Base-by-base conservation (phyloP, 805 yeast genomes). In the Grigorovia jiainica region DNA sequence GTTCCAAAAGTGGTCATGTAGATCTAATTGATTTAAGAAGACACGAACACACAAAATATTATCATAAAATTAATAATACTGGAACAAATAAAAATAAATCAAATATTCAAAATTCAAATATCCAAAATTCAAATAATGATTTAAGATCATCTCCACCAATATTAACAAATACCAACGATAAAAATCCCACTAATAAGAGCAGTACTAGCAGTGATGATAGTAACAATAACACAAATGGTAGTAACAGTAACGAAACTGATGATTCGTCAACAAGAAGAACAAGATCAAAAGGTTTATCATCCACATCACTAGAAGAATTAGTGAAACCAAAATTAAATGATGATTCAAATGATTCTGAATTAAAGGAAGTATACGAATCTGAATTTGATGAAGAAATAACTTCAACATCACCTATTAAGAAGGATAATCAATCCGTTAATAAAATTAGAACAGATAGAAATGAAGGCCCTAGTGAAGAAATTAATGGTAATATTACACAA, bases 1-100 rank as follows among this genome's bases (percentile, higher is more conserved):
- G 48, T 15, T 57, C 64, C 10, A 57, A 52, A 8, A 55, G 64
- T 43, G 65, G 66, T 0, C 47, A 46, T 34, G 64, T 62, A 24
- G 56, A 60, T 39, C 43, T 59, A 13, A 55, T 51, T 11, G 49
- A 50, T 11, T 42, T 60, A 23, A 54, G 53, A 40, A 51, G 53
- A 34, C 53, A 52, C 38, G 56, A 55, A 34, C 50, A 57, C 36
- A 49, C 57, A 1, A 45, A 48, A 7, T 55, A 54, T 42, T 60
- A 57, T 37, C 50, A 52, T 37, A 52, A 48, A 38, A 48, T 53
- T 5, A 55, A 47, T 39, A 45, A 45, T 19, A 33, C 35, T 27
- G 43, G 24, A 17, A n/a, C 37, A 11, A 33, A 23, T 17, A 32
- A 19, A 16, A 29, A 19, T 23, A n/a, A 8, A n/a, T 34, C 24